Evolutionary conservation across 257 asterid genomes (phyloP), one percentile per base, ranked within the genome.

Genomic region (Nicotiana attenuata): DNA sequence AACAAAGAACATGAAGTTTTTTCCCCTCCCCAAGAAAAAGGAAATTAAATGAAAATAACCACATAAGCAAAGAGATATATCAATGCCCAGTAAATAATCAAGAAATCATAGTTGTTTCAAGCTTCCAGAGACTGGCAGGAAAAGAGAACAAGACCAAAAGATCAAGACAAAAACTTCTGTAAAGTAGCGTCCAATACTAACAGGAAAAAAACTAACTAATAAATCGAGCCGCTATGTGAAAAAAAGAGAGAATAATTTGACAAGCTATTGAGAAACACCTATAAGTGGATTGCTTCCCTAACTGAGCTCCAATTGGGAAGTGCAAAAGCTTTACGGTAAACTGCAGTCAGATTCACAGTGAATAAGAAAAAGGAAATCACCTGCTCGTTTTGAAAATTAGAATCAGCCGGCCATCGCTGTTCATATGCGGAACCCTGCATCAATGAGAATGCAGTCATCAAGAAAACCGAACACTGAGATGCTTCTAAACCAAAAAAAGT

Each of bases 321-420:
- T 24, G 63, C 80, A 52, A 75, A 75, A 50, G 52, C 57, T 50
- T 24, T 75, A 75, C 64, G 52, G 41, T 16, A 75, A 15, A 75
- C 9, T 26, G 29, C 64, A 75, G 53, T 69, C 31, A 26, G 77
- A 31, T 41, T 35, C 68, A 60, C 35, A n/a, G 71, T 57, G 65
- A 59, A 78, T 83, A 79, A 76, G 57, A 76, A 55, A 82, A 84
- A 85, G 79, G 38, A 77, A 81, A 73, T 84, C 86, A 94, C 99
- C 99, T 94, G 98, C 76, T 93, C 98, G 66, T 84, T 91, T 65
- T 91, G 97, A 82, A 91, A 90, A 83, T 90, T 90, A 35, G 97
- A 87, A 83, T 91, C 96, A 83, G 80, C 89, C 82, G 82, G 89
- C 97, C 98, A 93, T 87, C 93, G 92, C 53, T 88, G 97, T 76